Conservation (phyloP, 371 early-diverging fungal species). For the Lichtheimia ramosa region DNA sequence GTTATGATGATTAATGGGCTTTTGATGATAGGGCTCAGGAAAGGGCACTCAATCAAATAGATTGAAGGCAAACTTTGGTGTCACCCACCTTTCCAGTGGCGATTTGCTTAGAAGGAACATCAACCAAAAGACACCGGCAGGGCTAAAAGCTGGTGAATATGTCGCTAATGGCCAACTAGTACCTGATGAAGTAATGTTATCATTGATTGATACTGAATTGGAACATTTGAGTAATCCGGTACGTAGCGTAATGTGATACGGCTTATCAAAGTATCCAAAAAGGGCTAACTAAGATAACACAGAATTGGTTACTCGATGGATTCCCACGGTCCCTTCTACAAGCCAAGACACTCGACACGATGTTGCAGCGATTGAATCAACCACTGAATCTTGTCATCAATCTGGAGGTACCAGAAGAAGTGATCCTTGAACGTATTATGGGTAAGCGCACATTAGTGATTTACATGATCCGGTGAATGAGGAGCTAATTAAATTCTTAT, state of each 20-base stretch:
- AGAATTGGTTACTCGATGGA: conserved; percentile 93
- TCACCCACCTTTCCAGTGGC: conserved; percentile 77
- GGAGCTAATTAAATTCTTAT: neutral
- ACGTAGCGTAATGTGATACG: conserved; percentile 9
- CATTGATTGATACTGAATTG: conserved; percentile 74
- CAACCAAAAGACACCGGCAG: conserved; percentile 64
- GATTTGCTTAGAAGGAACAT: conserved; percentile 83
- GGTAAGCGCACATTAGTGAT: conserved; percentile 33
- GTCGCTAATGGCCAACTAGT: conserved; percentile 67
- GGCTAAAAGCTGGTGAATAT: conserved; percentile 60
- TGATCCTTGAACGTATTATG: conserved; percentile 89
- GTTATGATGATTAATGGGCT: neutral
- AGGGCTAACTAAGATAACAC: neutral
- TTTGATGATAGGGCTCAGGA: conserved; percentile 70
- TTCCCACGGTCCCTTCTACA: conserved; percentile 94
- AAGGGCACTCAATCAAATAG: conserved; percentile 89
- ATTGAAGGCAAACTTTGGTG: conserved; percentile 68
- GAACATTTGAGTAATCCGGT: conserved; percentile 43
- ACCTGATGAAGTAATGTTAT: conserved; percentile 77
- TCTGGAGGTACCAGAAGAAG: conserved; percentile 88
- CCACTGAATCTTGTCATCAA: conserved; percentile 86
- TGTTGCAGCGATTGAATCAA: conserved; percentile 53
- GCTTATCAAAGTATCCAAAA: neutral
- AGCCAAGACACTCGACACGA: conserved; percentile 76
- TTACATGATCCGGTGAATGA: neutral